phyloP scores from a whole-genome alignment of 2,329 filamentous ascomycete genomes.

The Fonsecaea nubica region DNA sequence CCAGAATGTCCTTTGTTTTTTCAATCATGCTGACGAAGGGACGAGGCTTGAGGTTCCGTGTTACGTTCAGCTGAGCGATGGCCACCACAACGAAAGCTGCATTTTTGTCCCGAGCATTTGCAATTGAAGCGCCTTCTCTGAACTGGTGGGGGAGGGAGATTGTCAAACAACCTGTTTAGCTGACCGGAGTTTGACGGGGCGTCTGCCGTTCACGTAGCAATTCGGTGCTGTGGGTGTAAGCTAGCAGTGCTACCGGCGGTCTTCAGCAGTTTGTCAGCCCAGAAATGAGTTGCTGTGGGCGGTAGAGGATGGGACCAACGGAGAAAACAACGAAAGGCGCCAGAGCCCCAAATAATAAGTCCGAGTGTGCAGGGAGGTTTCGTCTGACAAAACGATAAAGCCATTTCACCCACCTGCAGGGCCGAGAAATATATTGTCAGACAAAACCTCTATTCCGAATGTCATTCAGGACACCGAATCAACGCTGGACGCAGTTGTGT shows the following conservation, averaged over 20 bases:
- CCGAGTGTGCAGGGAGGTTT: neutral
- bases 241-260: neutral
- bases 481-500: neutral
- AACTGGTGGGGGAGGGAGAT: neutral
- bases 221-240: neutral
- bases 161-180: neutral
- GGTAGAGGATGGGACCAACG: neutral
- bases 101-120: neutral
- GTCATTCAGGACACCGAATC: neutral
- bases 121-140: neutral
- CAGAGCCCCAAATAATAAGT: too few species aligned
- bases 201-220: neutral
- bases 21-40: neutral
- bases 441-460: neutral
- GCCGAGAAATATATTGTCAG: neutral
- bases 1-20: neutral
- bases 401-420: neutral
- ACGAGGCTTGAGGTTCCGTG: neutral
- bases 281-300: neutral
- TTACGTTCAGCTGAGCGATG: neutral
- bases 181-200: slow-evolving; percentile 1
- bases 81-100: neutral
- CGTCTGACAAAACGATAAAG: neutral
- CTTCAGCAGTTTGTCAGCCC: neutral
- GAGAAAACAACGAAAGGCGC: neutral